phyloP scores from a whole-genome alignment of 768 basidiomycete genomes.

The Pleurotus salmoneostramineus region DNA sequence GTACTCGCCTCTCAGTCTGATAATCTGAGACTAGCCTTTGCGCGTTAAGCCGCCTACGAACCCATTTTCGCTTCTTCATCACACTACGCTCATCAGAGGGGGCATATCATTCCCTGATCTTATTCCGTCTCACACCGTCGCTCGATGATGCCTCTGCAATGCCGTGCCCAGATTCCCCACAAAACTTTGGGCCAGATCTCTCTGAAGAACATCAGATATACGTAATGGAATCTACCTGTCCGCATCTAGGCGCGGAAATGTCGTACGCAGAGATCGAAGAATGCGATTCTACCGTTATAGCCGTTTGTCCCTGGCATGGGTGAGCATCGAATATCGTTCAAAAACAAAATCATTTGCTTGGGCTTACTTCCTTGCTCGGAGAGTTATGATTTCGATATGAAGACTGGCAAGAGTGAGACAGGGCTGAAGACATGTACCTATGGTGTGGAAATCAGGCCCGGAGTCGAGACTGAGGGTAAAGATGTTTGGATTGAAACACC shows the following conservation, averaged over 20 bases:
- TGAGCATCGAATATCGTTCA: conserved; percentile 17
- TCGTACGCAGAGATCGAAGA: conserved; percentile 80
- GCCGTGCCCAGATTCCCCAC: background rate
- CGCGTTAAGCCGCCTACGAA: conserved; percentile 37
- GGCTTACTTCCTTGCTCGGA: background rate
- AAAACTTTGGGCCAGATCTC: background rate
- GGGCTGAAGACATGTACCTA: conserved; percentile 70
- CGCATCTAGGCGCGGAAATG: conserved; percentile 77
- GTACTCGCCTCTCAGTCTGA: too few relatives aligned
- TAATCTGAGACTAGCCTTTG: conserved; percentile 30
- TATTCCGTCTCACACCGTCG: conserved; percentile 54
- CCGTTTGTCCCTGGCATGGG: conserved; percentile 79
- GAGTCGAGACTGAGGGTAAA: conserved; percentile 30
- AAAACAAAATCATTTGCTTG: background rate
- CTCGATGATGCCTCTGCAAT: conserved; percentile 2
- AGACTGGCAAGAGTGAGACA: conserved; percentile 65
- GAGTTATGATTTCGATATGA: conserved; percentile 74
- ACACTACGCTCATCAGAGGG: conserved; percentile 58
- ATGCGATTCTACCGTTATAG: conserved; percentile 53
- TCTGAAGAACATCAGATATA: conserved; percentile 45
- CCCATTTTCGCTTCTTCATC: conserved; percentile 57
- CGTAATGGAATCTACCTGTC: conserved; percentile 78
- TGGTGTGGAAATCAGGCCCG: conserved; percentile 42
- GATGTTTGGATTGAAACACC: conserved; percentile 62
- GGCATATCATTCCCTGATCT: conserved; percentile 56